Evolutionary conservation across 768 basidiomycete genomes (phyloP).

Genomic region (Leccinum sublutescens): DNA sequence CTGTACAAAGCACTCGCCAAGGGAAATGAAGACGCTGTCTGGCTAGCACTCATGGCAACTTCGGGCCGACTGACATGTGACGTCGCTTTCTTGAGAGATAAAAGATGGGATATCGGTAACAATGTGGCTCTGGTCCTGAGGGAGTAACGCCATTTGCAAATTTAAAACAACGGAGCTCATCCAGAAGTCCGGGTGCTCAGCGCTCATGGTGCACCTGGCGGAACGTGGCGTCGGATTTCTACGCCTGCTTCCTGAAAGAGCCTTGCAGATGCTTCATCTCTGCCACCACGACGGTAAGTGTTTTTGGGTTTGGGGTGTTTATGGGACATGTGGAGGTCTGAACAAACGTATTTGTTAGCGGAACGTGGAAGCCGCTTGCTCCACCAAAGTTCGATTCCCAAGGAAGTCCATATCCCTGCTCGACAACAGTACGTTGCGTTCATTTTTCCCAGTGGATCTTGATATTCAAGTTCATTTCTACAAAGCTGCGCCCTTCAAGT

Average conservation of each 20-base stretch:
- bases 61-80: conserved; percentile 39
- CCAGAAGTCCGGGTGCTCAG: background rate
- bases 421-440: conserved; percentile 50
- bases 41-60: conserved; percentile 70
- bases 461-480: background rate
- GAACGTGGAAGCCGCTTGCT: conserved; percentile 79
- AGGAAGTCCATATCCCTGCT: conserved; percentile 69
- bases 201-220: conserved; percentile 32
- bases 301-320: background rate
- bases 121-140: conserved; percentile 35
- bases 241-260: conserved; percentile 83
- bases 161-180: background rate
- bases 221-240: conserved; percentile 68
- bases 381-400: conserved; percentile 79
- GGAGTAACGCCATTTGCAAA: conserved; percentile 23
- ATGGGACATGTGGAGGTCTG: background rate
- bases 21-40: conserved; percentile 79
- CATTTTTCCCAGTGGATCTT: background rate
- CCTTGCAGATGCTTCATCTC: conserved; percentile 78
- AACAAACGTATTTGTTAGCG: conserved; percentile 44
- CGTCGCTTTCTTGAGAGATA: conserved; percentile 50
- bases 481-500: conserved; percentile 86
- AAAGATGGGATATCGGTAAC: conserved; percentile 60
- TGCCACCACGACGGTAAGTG: conserved; percentile 80
- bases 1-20: conserved; percentile 60